A percentile compares a stretch with the other conserved stretches of the same genome.
These are phyloP conservation scores for Orbilia brochopaga DNA, from an alignment of 2,329 filamentous ascomycete genomes.

Conservation along the genomic window DNA sequence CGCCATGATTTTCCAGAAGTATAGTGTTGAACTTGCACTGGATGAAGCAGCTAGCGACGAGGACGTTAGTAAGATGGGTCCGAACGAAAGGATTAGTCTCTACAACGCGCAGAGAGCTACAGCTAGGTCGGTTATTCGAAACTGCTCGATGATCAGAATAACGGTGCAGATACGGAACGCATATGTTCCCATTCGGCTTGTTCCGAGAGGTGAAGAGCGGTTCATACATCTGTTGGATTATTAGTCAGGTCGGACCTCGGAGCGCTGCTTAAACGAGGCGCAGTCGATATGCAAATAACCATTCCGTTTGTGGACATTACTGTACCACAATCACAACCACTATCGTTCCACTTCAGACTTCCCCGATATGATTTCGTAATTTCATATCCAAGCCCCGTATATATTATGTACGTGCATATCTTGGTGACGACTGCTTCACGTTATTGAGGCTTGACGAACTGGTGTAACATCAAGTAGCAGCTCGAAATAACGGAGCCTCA, in stretches of 20 bases:
- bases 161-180: slow-evolving; percentile 73
- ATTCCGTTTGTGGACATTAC: no score
- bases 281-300: no score
- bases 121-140: slow-evolving; percentile 63
- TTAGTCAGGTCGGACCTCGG: neutral
- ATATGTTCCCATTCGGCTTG: slow-evolving; percentile 71
- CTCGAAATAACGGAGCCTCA: slow-evolving; percentile 11
- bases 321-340: no score
- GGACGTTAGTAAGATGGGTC: slow-evolving; percentile 64
- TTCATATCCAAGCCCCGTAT: neutral
- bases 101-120: slow-evolving; percentile 69
- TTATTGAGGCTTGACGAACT: neutral
- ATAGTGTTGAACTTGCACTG: slow-evolving; percentile 74
- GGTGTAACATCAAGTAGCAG: neutral
- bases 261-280: no score
- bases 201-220: slow-evolving; percentile 72
- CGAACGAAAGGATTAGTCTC: slow-evolving; percentile 61
- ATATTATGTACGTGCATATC: neutral
- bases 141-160: slow-evolving; percentile 67
- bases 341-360: neutral
- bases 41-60: slow-evolving; percentile 65
- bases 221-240: slow-evolving; percentile 62
- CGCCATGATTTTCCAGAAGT: slow-evolving; percentile 59
- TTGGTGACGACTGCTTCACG: neutral
- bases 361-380: neutral